Evolutionary conservation across 83 land plant genomes (phyloP).

Genomic region (Picea abies): DNA sequence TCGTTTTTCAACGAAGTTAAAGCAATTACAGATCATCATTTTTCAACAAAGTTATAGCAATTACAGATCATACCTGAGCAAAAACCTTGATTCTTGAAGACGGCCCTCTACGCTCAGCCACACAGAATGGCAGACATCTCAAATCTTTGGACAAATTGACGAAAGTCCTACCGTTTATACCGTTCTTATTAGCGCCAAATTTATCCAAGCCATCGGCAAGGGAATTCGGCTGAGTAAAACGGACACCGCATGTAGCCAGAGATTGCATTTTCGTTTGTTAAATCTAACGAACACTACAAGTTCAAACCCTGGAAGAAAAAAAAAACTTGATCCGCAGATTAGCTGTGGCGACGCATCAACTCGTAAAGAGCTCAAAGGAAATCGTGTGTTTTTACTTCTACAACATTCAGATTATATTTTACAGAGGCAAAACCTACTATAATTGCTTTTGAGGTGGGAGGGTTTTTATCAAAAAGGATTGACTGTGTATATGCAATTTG

Average conservation of each 20-base stretch:
- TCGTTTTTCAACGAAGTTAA: neutral
- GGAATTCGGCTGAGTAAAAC: neutral
- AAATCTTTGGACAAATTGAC: neutral
- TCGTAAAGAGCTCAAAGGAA: neutral
- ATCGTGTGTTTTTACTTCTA: no score
- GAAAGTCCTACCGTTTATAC: neutral
- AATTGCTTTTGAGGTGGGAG: no score
- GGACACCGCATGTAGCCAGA: neutral
- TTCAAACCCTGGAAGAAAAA: neutral
- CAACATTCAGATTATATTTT: no score
- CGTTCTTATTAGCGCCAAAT: neutral
- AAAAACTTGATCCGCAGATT: neutral
- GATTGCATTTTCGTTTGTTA: neutral
- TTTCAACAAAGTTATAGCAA: neutral
- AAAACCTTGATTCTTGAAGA: neutral
- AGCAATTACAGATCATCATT: neutral
- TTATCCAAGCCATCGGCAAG: neutral
- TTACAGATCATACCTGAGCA: slow-evolving; percentile 9
- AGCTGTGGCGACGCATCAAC: neutral
- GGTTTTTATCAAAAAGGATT: no score
- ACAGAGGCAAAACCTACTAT: no score
- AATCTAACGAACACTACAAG: neutral
- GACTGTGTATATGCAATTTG: no score
- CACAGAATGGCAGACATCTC: neutral
- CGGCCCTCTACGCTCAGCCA: neutral